phyloP scores from a whole-genome alignment of 768 basidiomycete genomes.

The Cubamyces lactineus region DNA sequence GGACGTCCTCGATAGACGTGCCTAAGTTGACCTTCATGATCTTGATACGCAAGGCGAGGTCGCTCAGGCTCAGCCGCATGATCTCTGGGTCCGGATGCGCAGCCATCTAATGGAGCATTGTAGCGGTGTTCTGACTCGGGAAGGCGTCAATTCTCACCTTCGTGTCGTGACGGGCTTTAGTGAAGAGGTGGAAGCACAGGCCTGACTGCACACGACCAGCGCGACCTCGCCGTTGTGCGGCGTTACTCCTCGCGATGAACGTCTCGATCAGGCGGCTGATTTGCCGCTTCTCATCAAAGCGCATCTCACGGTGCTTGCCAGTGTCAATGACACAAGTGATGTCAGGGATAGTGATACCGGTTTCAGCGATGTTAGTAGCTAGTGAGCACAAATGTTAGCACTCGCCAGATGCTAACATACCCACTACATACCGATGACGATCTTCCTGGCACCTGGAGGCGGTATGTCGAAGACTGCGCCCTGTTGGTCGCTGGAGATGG shows the following conservation, averaged over 20 bases:
- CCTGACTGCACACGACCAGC: conserved; percentile 91
- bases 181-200: conserved; percentile 95
- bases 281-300: conserved; percentile 97
- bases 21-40: conserved; percentile 91
- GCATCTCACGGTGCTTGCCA: conserved; percentile 94
- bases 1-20: conserved; percentile 84
- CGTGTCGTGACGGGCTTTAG: conserved; percentile 81
- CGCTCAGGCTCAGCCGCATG: conserved; percentile 89
- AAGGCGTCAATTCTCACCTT: conserved; percentile 47
- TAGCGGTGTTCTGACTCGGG: too few species aligned
- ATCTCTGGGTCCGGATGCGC: conserved; percentile 95
- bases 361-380: conserved; percentile 96
- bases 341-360: conserved; percentile 97
- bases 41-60: conserved; percentile 89
- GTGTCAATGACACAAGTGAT: conserved; percentile 96
- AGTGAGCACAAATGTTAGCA: not conserved
- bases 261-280: conserved; percentile 91
- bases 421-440: conserved; percentile 77
- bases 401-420: not conserved
- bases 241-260: conserved; percentile 90
- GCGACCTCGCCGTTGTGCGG: conserved; percentile 84
- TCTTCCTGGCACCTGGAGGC: conserved; percentile 80
- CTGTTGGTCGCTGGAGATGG: conserved; percentile 90
- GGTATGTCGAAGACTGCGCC: conserved; percentile 89
- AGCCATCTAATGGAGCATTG: conserved; percentile 60